A percentile compares a stretch with the other conserved stretches of the same genome.
Evolutionary conservation across 2,329 filamentous ascomycete genomes (phyloP).

Genomic region (Paecilomyces formosus): DNA sequence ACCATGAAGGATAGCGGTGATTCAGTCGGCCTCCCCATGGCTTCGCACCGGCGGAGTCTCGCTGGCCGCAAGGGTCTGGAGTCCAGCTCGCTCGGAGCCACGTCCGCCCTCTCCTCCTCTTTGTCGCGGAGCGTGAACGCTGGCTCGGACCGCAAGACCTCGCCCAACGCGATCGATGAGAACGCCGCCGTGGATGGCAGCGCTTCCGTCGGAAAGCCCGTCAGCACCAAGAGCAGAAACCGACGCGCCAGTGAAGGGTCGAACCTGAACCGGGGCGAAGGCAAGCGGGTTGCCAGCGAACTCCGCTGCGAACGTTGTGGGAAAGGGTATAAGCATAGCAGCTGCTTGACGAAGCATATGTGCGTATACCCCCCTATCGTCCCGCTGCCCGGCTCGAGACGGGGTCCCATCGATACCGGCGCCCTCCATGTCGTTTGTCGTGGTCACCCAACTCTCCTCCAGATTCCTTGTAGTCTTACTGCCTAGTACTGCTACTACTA

Average conservation of each 20-base stretch:
- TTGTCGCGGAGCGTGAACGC: conserved; percentile 33
- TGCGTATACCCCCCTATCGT: conserved; percentile 64
- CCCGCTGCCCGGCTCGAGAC: conserved; percentile 28
- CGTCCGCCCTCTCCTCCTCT: conserved; percentile 35
- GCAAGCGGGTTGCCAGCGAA: conserved; percentile 72
- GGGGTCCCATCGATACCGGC: conserved; percentile 29
- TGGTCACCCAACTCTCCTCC: conserved; percentile 23
- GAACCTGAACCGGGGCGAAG: conserved; percentile 69
- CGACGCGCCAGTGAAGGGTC: conserved; percentile 78
- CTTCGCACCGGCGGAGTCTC: conserved; percentile 48
- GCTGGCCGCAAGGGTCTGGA: conserved; percentile 48
- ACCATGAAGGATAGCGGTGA: conserved; percentile 61
- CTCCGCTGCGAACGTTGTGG: conserved; percentile 96
- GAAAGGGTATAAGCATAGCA: conserved; percentile 99
- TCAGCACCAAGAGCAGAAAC: conserved; percentile 47
- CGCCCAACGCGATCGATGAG: conserved; percentile 24
- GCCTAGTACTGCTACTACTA: conserved; percentile 10
- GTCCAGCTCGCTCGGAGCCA: conserved; percentile 50
- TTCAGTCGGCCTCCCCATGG: conserved; percentile 51
- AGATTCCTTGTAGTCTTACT: conserved; percentile 11
- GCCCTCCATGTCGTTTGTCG: conserved; percentile 30
- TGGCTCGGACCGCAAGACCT: conserved; percentile 31
- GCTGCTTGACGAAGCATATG: conserved; percentile 99
- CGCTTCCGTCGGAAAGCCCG: conserved; percentile 40
- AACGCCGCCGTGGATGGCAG: conserved; percentile 37